A percentile compares a stretch with the other conserved stretches of the same genome.
phyloP scores from a whole-genome alignment of 208 protist species.

The Leishmania lainsoni region DNA sequence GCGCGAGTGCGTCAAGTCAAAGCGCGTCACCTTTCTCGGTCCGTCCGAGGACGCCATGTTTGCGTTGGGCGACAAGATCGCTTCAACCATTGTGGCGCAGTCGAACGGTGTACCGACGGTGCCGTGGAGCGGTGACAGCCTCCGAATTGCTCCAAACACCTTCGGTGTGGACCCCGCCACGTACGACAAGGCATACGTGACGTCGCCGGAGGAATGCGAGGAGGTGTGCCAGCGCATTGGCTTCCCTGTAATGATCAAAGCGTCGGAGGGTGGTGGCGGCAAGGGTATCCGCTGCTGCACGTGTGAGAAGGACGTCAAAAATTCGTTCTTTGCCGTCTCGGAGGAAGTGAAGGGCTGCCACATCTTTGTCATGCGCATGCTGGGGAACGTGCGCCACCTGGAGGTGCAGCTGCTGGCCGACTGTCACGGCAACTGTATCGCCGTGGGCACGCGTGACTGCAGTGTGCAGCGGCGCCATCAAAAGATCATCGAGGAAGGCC shows the following conservation, averaged over 20 bases:
- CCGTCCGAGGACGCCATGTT: conserved; percentile 90
- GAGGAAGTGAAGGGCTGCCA: conserved; percentile 97
- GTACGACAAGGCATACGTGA: conserved; percentile 93
- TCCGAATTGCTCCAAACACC: conserved; percentile 51
- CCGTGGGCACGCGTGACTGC: conserved; percentile 97
- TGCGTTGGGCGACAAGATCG: conserved; percentile 98
- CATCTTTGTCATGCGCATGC: conserved; percentile 98
- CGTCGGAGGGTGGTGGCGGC: conserved; percentile 98
- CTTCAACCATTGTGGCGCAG: conserved; percentile 97
- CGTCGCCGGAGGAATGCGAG: conserved; percentile 89
- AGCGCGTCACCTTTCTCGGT: conserved; percentile 77
- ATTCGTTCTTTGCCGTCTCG: conserved; percentile 88
- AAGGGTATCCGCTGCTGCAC: conserved; percentile 97
- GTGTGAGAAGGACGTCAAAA: conserved; percentile 77
- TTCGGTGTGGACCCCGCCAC: conserved; percentile 81
- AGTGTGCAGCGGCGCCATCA: conserved; percentile 98
- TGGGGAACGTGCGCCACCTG: conserved; percentile 92
- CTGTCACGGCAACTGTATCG: conserved; percentile 91
- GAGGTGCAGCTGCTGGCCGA: conserved; percentile 98
- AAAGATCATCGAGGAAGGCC: conserved; percentile 98
- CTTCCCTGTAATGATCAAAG: conserved; percentile 99
- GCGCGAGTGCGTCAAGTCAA: conserved; percentile 65
- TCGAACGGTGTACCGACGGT: conserved; percentile 95
- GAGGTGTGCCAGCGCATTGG: conserved; percentile 90
- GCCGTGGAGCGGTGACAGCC: conserved; percentile 90